These are phyloP conservation scores for Grosmannia huntii DNA, from an alignment of 2,329 filamentous ascomycete species.

Conservation along the genomic window DNA sequence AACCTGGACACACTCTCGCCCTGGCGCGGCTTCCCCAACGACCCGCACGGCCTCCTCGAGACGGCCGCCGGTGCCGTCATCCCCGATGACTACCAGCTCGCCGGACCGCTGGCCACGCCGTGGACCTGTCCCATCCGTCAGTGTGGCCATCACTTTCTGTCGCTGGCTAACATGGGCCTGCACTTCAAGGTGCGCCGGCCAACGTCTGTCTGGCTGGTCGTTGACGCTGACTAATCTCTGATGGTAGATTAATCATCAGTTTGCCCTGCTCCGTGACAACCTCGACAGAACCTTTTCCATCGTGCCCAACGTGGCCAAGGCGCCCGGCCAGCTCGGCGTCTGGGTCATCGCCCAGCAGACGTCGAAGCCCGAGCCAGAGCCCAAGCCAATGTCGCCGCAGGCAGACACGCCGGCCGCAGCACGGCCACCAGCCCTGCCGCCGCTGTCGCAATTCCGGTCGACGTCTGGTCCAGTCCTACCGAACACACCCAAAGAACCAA, in stretches of 20 bases:
- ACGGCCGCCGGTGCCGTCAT: no score
- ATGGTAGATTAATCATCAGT: conserved; percentile 1
- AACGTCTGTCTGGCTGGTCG: not conserved
- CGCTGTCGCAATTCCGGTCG: no score
- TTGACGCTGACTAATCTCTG: not conserved
- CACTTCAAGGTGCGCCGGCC: conserved; percentile 2
- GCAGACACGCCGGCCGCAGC: not conserved
- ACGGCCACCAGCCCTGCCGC: not conserved
- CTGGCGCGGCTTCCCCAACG: no score
- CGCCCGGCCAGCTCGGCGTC: not conserved
- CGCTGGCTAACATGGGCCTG: not conserved
- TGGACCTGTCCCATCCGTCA: conserved; percentile 6
- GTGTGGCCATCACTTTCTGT: not conserved
- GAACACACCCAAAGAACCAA: not conserved
- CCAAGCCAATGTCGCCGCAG: not conserved
- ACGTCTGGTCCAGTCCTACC: not conserved
- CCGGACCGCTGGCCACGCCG: not conserved
- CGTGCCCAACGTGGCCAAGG: not conserved
- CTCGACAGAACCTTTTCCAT: conserved; percentile 6
- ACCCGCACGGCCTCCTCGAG: no score
- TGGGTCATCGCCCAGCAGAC: conserved; percentile 4
- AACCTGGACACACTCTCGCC: not conserved
- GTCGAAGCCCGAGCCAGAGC: no score
- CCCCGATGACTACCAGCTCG: conserved; percentile 5
- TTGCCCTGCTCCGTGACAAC: conserved; percentile 6